These are phyloP conservation scores for Amphichorda felina DNA, from an alignment of 2,329 filamentous ascomycete species.

Conservation along the genomic window DNA sequence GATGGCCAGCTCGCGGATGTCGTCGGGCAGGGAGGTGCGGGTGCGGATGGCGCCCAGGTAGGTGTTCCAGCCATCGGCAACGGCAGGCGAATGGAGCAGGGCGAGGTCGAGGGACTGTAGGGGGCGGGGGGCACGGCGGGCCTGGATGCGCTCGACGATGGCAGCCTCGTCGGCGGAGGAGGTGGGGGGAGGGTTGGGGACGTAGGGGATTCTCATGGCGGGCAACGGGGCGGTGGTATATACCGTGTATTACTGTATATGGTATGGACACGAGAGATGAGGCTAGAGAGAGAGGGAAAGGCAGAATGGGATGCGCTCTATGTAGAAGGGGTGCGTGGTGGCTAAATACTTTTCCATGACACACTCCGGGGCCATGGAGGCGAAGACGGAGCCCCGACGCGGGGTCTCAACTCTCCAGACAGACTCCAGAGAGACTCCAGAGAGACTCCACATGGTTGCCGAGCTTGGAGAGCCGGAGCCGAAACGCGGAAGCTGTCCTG, in stretches of 20 bases:
- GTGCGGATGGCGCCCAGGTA: slow-evolving; percentile 55
- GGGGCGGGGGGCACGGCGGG: slow-evolving; percentile 55
- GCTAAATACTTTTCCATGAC: no score
- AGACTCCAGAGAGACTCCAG: no score
- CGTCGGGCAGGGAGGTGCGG: slow-evolving; percentile 33
- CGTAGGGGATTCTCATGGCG: slow-evolving; percentile 57
- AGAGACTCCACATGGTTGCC: no score
- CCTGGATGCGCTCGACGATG: slow-evolving; percentile 51
- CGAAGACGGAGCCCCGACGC: no score
- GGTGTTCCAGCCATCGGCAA: slow-evolving; percentile 66
- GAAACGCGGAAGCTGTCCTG: no score
- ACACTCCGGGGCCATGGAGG: no score
- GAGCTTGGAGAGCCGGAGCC: no score
- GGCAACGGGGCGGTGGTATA: not conserved
- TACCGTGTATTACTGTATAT: not conserved
- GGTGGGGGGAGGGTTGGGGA: slow-evolving; percentile 36
- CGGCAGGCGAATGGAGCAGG: slow-evolving; percentile 59
- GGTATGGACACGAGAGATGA: not conserved
- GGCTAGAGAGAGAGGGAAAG: not conserved
- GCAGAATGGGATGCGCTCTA: not conserved
- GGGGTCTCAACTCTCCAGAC: no score
- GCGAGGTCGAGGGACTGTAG: slow-evolving; percentile 66
- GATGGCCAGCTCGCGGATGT: slow-evolving; percentile 67
- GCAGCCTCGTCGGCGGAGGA: slow-evolving; percentile 32
- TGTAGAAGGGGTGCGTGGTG: not conserved